These are phyloP conservation scores for Didymella exigua DNA, from an alignment of 2,329 filamentous ascomycete genomes.

Conservation along the genomic window DNA sequence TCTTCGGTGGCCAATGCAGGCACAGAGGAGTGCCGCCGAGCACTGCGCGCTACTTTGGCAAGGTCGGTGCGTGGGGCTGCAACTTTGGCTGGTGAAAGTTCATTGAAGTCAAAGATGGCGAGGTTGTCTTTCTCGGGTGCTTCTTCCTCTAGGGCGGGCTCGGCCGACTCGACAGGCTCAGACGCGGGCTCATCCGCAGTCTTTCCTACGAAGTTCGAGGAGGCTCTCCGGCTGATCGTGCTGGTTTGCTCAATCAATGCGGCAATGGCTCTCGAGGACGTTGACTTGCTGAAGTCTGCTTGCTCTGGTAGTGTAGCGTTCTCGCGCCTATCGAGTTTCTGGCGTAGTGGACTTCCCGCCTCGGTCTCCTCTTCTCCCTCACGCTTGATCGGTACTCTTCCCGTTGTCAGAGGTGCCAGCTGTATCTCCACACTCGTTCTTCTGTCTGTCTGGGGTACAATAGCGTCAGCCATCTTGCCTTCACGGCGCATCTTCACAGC, in stretches of 20 bases:
- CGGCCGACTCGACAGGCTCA: conserved; percentile 9
- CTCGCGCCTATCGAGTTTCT: conserved; percentile 40
- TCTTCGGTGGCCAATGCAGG: conserved; percentile 22
- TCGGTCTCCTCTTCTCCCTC: conserved; percentile 41
- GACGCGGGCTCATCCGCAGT: conserved; percentile 3
- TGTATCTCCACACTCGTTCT: conserved; percentile 37
- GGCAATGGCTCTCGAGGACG: conserved; percentile 42
- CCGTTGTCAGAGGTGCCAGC: conserved; percentile 25
- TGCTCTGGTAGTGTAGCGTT: conserved; percentile 21
- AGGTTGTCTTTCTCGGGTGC: conserved; percentile 30
- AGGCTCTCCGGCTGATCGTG: conserved; percentile 30
- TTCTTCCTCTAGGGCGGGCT: conserved; percentile 19
- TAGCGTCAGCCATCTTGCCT: conserved; percentile 55
- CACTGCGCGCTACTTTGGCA: conserved; percentile 35
- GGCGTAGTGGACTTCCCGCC: conserved; percentile 43
- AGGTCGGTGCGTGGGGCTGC: conserved; percentile 33
- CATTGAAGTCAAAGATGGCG: conserved; percentile 48
- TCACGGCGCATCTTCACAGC: conserved; percentile 56
- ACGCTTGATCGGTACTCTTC: conserved; percentile 34
- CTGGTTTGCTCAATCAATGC: conserved; percentile 41
- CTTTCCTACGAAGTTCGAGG: conserved; percentile 2
- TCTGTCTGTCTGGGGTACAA: conserved; percentile 34
- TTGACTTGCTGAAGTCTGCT: conserved; percentile 31
- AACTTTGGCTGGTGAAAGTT: conserved; percentile 38
- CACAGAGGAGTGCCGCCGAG: conserved; percentile 44